Conservation (phyloP, 192 early-diverging fungal genomes). For the Gamsiella multidivaricata region DNA sequence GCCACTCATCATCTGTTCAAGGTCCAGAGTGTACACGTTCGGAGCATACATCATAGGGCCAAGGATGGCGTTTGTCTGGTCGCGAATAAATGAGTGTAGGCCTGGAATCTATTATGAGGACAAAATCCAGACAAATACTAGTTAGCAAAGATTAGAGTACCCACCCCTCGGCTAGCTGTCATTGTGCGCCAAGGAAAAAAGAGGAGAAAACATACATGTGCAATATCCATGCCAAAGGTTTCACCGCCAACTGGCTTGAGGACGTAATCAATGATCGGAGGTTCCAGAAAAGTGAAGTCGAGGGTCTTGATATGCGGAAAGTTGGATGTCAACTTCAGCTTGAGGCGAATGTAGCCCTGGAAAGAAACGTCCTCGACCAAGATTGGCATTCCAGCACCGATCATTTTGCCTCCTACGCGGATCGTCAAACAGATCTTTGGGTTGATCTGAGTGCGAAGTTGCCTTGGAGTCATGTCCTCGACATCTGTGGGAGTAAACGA, state of each 20-base stretch:
- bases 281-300: slow-evolving; percentile 85
- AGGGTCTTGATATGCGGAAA: slow-evolving; percentile 91
- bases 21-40: slow-evolving; percentile 80
- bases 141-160: too few species aligned
- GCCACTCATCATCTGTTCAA: slow-evolving; percentile 82
- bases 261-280: slow-evolving; percentile 89
- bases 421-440: slow-evolving; percentile 89
- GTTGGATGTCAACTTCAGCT: slow-evolving; percentile 85
- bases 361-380: slow-evolving; percentile 89
- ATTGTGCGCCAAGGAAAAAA: not conserved
- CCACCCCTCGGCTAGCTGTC: too few species aligned
- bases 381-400: slow-evolving; percentile 87
- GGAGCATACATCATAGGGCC: slow-evolving; percentile 89
- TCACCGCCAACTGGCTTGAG: slow-evolving; percentile 92
- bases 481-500: slow-evolving; percentile 88
- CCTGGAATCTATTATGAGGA: slow-evolving; percentile 86
- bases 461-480: slow-evolving; percentile 73
- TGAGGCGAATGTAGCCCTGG: slow-evolving; percentile 77
- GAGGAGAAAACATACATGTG: slow-evolving; percentile 62
- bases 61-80: slow-evolving; percentile 77
- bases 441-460: slow-evolving; percentile 78
- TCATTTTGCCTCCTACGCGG: slow-evolving; percentile 86
- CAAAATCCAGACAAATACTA: too few species aligned
- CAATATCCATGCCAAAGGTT: slow-evolving; percentile 87
- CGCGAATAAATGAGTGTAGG: slow-evolving; percentile 78